Percentiles rank a stretch among this genome's conserved stretches.
These are phyloP conservation scores for Scenedesmus sp. DNA, from an alignment of 163 green algal genomes.

Conservation along the genomic window DNA sequence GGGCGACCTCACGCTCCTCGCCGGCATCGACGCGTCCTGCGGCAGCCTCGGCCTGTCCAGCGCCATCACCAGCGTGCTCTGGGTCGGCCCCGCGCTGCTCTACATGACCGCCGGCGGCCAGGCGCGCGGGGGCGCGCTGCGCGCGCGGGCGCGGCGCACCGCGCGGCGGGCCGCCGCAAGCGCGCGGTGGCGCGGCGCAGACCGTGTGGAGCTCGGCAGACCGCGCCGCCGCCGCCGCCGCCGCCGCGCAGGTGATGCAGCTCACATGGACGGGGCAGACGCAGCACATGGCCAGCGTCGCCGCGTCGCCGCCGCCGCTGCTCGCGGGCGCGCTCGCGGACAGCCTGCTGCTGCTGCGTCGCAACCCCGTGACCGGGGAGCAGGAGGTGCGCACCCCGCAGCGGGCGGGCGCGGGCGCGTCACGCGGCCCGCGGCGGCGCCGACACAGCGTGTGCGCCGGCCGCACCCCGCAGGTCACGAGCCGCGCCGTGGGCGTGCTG, in stretches of 20 bases:
- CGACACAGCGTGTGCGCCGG: no score
- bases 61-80: slow-evolving; percentile 71
- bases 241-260: slow-evolving; percentile 61
- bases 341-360: slow-evolving; percentile 66
- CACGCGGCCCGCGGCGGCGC: no score
- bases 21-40: slow-evolving; percentile 20
- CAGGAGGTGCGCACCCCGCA: slow-evolving; percentile 1
- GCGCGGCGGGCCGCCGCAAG: no score
- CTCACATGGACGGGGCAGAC: slow-evolving; percentile 71
- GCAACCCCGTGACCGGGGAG: background rate
- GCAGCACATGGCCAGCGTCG: slow-evolving; percentile 50
- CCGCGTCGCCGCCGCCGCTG: slow-evolving; percentile 38
- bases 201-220: no score
- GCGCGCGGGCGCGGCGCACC: no score
- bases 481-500: slow-evolving; percentile 55
- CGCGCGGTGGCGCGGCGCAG: no score
- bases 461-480: slow-evolving; percentile 44
- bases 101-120: slow-evolving; percentile 64
- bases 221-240: background rate
- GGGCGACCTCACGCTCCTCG: slow-evolving; percentile 59
- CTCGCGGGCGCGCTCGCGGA: slow-evolving; percentile 73
- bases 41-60: slow-evolving; percentile 23
- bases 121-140: no score
- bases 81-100: slow-evolving; percentile 80
- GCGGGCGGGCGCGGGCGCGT: no score